Base-by-base conservation (phyloP, 2,329 filamentous ascomycete genomes). In the Didymellaceae sp. region DNA sequence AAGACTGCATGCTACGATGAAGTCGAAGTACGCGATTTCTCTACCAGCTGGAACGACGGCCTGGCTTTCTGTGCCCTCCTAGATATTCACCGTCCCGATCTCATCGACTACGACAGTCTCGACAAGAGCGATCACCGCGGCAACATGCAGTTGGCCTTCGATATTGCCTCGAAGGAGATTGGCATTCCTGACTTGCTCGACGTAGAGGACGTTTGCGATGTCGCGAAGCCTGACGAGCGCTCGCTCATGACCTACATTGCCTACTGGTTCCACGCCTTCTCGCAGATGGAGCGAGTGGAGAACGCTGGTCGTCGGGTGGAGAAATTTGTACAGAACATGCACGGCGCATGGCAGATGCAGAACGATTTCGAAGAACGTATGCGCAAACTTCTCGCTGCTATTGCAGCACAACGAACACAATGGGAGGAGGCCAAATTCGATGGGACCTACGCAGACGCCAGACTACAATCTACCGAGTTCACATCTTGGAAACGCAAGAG, bases 251-350 rank as follows among this genome's bases (percentile, higher is more conserved):
- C 94, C 1, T 99, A 99, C 74, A 99, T 99, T 65, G 94, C 94
- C 58, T 99, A 99, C 79, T 99, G 94, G 94, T 99, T 99, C 82
- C 94, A 99, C 71, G 94, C 94, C 63, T 99, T 99, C 73, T 97
- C 93, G 22, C 93, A 97, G 69, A 95, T 99, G 87, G 94, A 99
- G 77, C 89, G 93, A 72, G 94, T 99, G 7, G 94, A 99, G 75
- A 99, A 99, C 71, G 94, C 94, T 4, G 94, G 94, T 5, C 85
- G 94, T 54, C 85, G 94, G 61, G 94, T 99, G 5, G 94, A 99
- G 78, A 99, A 99, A 75, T 99, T 99, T 68, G 90, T 99, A 63
- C 91, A 90, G 71, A 97, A 94, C 73, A 97, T 99, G 94, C 91
- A 97, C 71, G 94, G 94, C 17, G 93, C 94, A 7, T 99, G 94